phyloP scores from a whole-genome alignment of 2,329 filamentous ascomycete species.

The Elsinoe fawcettii region DNA sequence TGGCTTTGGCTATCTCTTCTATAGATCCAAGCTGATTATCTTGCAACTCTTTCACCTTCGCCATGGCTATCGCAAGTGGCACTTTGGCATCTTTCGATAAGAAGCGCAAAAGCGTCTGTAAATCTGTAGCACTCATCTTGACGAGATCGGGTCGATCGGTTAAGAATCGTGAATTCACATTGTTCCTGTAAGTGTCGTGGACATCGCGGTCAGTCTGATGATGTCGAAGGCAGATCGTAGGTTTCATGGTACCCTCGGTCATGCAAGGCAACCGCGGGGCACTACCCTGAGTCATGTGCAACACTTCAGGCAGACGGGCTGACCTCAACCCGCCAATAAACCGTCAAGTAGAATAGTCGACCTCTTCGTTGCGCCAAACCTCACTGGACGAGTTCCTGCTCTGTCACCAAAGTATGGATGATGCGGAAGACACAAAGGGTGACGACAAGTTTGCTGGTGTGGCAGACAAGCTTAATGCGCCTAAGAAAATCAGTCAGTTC shows the following conservation, averaged over 20 bases:
- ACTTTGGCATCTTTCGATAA: conserved; percentile 52
- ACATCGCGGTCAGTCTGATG: too few relatives aligned
- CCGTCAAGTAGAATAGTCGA: too few relatives aligned
- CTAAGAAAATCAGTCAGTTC: conserved; percentile 77
- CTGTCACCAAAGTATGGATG: conserved; percentile 15
- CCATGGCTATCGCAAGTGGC: conserved; percentile 47
- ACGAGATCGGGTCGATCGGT: too few relatives aligned
- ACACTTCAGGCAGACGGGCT: too few relatives aligned
- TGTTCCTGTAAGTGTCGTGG: neutral
- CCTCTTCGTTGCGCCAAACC: too few relatives aligned
- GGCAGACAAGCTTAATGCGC: conserved; percentile 64
- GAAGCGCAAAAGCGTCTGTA: conserved; percentile 43
- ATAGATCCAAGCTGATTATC: conserved; percentile 39
- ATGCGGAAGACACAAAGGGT: conserved; percentile 21
- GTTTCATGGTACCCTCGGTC: too few relatives aligned
- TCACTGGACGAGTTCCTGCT: too few relatives aligned
- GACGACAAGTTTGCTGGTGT: conserved; percentile 57
- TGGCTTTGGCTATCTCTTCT: conserved; percentile 43
- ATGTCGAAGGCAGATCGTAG: too few relatives aligned
- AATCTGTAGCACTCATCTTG: conserved; percentile 13
- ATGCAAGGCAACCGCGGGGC: too few relatives aligned
- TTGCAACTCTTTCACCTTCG: conserved; percentile 49
- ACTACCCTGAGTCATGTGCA: too few relatives aligned
- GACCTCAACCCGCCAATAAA: too few relatives aligned
- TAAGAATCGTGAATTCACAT: too few relatives aligned